Percentiles rank a stretch among this genome's conserved stretches.
phyloP scores from a whole-genome alignment of 306 rosid species.

The Carpinus viminea region DNA sequence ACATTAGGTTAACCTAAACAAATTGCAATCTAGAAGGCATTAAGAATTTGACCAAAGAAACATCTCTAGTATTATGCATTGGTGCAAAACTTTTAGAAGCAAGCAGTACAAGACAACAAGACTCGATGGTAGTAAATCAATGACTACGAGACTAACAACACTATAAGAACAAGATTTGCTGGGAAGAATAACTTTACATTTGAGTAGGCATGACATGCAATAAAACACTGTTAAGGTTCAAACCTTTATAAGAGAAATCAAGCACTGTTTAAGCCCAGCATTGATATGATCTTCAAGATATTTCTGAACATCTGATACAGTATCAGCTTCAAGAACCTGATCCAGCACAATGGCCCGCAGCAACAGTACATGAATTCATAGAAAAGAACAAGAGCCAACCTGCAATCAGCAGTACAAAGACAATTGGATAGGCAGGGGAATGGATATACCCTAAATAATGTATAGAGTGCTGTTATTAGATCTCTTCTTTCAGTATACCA shows the following conservation, averaged over 20 bases:
- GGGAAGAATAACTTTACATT: neutral
- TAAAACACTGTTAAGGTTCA: constrained; percentile 14
- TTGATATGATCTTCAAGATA: constrained; percentile 79
- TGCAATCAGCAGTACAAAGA: constrained; percentile 18
- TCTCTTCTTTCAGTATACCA: constrained; percentile 97
- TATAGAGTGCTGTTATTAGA: constrained; percentile 78
- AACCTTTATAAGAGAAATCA: constrained; percentile 89
- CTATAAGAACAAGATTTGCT: neutral
- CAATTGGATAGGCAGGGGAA: constrained; percentile 17
- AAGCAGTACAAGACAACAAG: neutral
- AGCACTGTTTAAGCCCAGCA: constrained; percentile 76
- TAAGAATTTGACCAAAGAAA: neutral
- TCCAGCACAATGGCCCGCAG: constrained; percentile 92
- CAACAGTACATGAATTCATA: constrained; percentile 25
- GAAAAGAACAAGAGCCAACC: constrained; percentile 3
- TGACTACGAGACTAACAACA: neutral
- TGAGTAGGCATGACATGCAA: neutral
- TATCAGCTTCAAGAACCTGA: constrained; percentile 80
- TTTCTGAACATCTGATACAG: constrained; percentile 74
- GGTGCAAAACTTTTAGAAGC: neutral
- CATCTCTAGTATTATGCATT: neutral
- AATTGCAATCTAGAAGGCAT: neutral
- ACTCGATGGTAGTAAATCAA: neutral
- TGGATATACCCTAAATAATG: constrained; percentile 70
- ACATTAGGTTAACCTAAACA: neutral